Evolutionary conservation across 306 rosid species (phyloP).

Genomic region (Phaseolus lunatus): DNA sequence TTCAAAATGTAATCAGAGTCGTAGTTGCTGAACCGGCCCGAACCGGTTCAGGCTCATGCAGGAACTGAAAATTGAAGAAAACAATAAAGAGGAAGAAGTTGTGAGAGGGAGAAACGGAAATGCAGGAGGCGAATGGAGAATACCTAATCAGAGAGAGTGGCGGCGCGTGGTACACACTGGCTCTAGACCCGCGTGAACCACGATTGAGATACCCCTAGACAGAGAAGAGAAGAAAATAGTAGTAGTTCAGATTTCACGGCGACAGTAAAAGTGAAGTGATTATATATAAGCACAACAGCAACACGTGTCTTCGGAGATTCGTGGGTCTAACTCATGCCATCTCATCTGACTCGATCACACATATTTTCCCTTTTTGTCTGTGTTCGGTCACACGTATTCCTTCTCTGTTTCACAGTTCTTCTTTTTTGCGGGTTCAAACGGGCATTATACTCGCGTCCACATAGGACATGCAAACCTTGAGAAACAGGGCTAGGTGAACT

Average conservation of each 20-base stretch:
- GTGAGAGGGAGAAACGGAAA: slow-evolving; percentile 5
- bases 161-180: slow-evolving; percentile 40
- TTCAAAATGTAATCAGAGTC: neutral
- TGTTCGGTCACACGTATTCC: neutral
- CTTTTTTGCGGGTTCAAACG: no score
- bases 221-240: neutral
- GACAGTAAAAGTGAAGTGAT: slow-evolving; percentile 17
- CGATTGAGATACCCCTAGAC: neutral
- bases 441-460: no score
- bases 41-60: slow-evolving; percentile 14
- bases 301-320: neutral
- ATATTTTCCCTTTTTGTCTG: neutral
- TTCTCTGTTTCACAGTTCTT: no score
- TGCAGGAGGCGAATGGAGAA: neutral
- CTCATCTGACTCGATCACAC: slow-evolving; percentile 1
- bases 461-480: no score
- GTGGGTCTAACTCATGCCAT: neutral
- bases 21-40: slow-evolving; percentile 7
- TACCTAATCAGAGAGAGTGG: slow-evolving; percentile 41
- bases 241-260: neutral
- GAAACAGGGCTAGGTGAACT: no score
- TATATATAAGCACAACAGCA: neutral
- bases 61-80: neutral
- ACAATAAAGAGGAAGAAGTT: neutral
- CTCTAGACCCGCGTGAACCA: neutral